Percentiles rank a stretch among this genome's conserved stretches.
phyloP scores from a whole-genome alignment of 352 stramenopile species.

The Globisporangium nagaii region DNA sequence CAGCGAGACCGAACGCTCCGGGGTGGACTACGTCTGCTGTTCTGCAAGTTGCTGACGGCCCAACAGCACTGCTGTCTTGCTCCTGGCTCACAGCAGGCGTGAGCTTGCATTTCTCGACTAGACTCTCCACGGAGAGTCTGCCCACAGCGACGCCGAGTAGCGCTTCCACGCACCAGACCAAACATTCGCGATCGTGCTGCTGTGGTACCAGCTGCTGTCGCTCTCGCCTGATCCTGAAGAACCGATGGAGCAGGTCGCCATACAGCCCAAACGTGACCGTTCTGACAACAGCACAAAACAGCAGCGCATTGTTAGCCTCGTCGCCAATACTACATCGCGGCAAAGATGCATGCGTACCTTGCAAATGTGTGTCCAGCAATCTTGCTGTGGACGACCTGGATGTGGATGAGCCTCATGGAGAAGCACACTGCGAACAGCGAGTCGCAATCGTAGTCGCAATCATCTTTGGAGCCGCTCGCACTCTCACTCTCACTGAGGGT shows the following conservation, averaged over 20 bases:
- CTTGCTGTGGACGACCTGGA: not conserved
- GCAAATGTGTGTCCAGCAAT: not conserved
- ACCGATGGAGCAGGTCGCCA: slow-evolving; percentile 18
- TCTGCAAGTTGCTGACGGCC: not conserved
- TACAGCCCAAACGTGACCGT: slow-evolving; percentile 23
- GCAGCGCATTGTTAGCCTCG: not conserved
- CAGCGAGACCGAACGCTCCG: slow-evolving; percentile 16
- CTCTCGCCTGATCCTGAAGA: not conserved
- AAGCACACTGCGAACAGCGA: not conserved
- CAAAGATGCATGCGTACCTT: slow-evolving; percentile 1
- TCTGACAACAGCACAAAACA: slow-evolving; percentile 6
- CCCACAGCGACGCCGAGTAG: slow-evolving; percentile 5
- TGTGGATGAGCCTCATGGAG: slow-evolving; percentile 9
- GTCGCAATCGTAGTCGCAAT: not conserved
- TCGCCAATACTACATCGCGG: not conserved
- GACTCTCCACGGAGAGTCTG: not conserved
- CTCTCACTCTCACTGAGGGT: not conserved
- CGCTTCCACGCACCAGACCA: slow-evolving; percentile 1
- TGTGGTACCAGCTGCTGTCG: not conserved
- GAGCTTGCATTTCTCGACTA: not conserved
- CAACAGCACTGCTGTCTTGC: not conserved
- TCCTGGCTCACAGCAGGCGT: not conserved
- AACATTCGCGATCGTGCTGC: not conserved
- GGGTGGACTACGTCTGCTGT: slow-evolving; percentile 13
- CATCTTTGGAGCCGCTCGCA: not conserved